These are phyloP conservation scores for Suhomyces guaymorum DNA, from an alignment of 1,139 yeast species.

Conservation along the genomic window DNA sequence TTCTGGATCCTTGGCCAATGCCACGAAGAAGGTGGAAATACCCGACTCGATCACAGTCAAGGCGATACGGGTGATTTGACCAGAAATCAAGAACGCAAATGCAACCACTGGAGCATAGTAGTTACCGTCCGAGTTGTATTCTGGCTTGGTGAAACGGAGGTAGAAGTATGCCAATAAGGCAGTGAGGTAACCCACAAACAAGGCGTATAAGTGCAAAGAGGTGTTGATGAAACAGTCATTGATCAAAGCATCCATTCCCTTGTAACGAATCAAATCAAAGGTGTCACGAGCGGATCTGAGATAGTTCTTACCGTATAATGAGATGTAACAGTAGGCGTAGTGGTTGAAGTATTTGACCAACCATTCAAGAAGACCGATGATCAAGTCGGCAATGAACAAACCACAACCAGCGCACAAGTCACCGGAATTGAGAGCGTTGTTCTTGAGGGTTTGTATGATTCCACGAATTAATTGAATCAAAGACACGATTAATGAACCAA, in stretches of 20 bases:
- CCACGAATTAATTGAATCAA: slow-evolving; percentile 66
- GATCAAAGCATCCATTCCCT: slow-evolving; percentile 84
- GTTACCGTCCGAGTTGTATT: slow-evolving; percentile 63
- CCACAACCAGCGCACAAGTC: slow-evolving; percentile 56
- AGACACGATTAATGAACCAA: slow-evolving; percentile 83
- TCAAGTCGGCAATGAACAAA: slow-evolving; percentile 56
- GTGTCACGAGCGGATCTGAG: slow-evolving; percentile 78
- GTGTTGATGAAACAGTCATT: slow-evolving; percentile 83
- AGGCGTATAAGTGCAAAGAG: slow-evolving; percentile 69
- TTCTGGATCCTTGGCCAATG: slow-evolving; percentile 86
- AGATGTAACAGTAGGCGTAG: slow-evolving; percentile 85
- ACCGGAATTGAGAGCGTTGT: slow-evolving; percentile 57
- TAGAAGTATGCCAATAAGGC: slow-evolving; percentile 73
- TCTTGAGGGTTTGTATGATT: slow-evolving; percentile 46
- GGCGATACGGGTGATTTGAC: slow-evolving; percentile 75
- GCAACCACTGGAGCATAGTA: slow-evolving; percentile 78
- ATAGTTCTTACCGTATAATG: slow-evolving; percentile 82
- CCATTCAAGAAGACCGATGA: slow-evolving; percentile 73
- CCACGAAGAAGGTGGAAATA: slow-evolving; percentile 81
- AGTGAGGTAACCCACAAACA: slow-evolving; percentile 67
- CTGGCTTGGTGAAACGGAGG: slow-evolving; percentile 71
- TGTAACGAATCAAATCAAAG: slow-evolving; percentile 71
- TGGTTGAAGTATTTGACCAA: slow-evolving; percentile 83
- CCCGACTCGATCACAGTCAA: slow-evolving; percentile 80
- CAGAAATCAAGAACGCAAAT: slow-evolving; percentile 70